Evolutionary conservation across 1,139 yeast genomes (phyloP), one percentile per base, ranked within the genome.

Genomic region (Meyerozyma carpophila): DNA sequence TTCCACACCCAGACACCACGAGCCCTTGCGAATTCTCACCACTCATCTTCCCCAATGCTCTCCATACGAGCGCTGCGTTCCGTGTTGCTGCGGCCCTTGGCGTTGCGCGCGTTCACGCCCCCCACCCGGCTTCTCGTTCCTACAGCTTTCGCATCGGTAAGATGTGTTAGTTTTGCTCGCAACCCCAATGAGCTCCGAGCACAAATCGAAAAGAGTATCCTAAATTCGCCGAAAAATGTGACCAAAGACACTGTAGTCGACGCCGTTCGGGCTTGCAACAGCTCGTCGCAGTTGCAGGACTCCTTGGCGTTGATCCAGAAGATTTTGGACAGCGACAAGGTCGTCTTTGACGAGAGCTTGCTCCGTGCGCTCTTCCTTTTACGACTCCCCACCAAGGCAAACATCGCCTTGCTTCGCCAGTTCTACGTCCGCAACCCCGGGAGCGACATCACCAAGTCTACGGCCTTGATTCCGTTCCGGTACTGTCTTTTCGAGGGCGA

Each of bases 401-500:
- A 11, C 26, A 34, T 34, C n/a, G 25, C 25, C 21, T 51, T 72
- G 18, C 62, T 77, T 26, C 57, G 63, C 41, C 43, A 53, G 6
- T 76, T 54, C 53, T 74, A 78, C 53, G 44, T 54, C 31, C 59
- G 62, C 39, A 64, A 72, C 44, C 70, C 76, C 0, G 44, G 50
- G 0, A 51, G 53, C 0, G 53, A 50, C 26, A 66, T 84, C 3
- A 70, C 73, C 11, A 67, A 66, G 43, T 63, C 66, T 0, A 58
- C 70, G 3, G 82, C 85, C 1, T 65, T 83, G 62, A 73, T 84
- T 21, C 85, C 91, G 0, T 77, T 85, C 47, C 65, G 93, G 18
- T 61, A 72, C 38, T 70, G 82, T 6, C 62, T 84, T 1, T 82
- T 73, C 62, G 71, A 77, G 48, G 86, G 81, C 2, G 82, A 84